phyloP scores from a whole-genome alignment of 2,329 filamentous ascomycete species.

The Trichothecium roseum region DNA sequence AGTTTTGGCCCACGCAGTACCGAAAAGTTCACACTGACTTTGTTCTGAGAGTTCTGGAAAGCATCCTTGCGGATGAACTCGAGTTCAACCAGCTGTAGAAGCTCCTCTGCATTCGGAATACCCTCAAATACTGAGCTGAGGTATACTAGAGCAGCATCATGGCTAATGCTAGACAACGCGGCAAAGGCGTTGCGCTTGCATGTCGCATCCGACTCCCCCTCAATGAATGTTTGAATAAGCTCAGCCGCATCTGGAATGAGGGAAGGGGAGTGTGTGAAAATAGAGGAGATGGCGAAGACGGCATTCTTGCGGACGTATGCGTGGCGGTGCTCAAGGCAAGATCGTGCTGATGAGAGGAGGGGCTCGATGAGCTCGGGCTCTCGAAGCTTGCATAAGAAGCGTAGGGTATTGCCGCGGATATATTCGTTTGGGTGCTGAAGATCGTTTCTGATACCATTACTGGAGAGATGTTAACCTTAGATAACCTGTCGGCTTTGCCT shows the following conservation, averaged over 20 bases:
- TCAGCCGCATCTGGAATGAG: conserved; percentile 94
- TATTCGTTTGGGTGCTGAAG: conserved; percentile 97
- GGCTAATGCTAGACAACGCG: conserved; percentile 80
- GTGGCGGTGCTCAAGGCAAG: conserved; percentile 90
- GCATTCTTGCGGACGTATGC: conserved; percentile 98
- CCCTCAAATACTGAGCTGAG: conserved; percentile 84
- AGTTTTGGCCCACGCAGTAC: conserved; percentile 14
- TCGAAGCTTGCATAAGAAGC: conserved; percentile 92
- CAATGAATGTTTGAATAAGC: conserved; percentile 80
- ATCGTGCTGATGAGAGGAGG: conserved; percentile 80
- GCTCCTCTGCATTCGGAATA: conserved; percentile 86
- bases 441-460: conserved; percentile 96
- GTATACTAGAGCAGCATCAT: conserved; percentile 84
- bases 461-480: conserved; percentile 23
- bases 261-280: conserved; percentile 80
- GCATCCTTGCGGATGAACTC: conserved; percentile 98
- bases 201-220: conserved; percentile 82
- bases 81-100: conserved; percentile 85
- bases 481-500: not conserved
- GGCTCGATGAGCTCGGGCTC: conserved; percentile 95
- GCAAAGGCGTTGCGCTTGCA: conserved; percentile 98
- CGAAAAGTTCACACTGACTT: conserved; percentile 40
- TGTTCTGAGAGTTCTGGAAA: conserved; percentile 88
- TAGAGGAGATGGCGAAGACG: conserved; percentile 87
- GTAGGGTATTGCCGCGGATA: conserved; percentile 93